A percentile compares a stretch with the other conserved stretches of the same genome.
phyloP scores from a whole-genome alignment of 495 filamentous ascomycete genomes.

The Penicillium argentinense region DNA sequence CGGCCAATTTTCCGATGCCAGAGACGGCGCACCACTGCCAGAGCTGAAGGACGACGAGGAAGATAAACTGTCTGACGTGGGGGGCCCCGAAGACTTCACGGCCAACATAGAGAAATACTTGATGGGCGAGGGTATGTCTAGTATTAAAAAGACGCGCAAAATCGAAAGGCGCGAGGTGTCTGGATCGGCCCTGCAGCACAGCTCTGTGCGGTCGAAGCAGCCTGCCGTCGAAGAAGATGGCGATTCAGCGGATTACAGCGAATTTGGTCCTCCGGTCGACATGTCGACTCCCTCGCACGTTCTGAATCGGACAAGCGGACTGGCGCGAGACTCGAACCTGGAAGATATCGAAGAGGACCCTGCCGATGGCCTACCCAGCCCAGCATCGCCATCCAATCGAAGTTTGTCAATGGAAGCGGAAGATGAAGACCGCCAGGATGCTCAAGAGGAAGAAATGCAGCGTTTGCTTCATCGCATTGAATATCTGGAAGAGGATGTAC shows the following conservation, averaged over 20 bases:
- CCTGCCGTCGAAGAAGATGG: slow-evolving; percentile 37
- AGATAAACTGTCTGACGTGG: slow-evolving; percentile 44
- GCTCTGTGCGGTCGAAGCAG: slow-evolving; percentile 23
- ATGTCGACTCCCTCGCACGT: slow-evolving; percentile 51
- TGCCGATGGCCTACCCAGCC: slow-evolving; percentile 24
- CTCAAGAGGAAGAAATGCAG: slow-evolving; percentile 21
- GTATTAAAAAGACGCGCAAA: slow-evolving; percentile 14
- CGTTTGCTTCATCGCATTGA: slow-evolving; percentile 36
- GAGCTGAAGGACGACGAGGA: slow-evolving; percentile 32
- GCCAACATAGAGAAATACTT: slow-evolving; percentile 51
- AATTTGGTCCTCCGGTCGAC: slow-evolving; percentile 47
- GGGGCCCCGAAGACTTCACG: slow-evolving; percentile 55
- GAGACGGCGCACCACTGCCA: slow-evolving; percentile 28
- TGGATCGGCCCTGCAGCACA: slow-evolving; percentile 13
- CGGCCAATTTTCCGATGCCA: slow-evolving; percentile 30
- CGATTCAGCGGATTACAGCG: slow-evolving; percentile 42
- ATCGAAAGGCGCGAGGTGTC: slow-evolving; percentile 15
- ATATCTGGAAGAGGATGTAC: slow-evolving; percentile 34
- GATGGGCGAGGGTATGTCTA: slow-evolving; percentile 35
- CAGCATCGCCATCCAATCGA: slow-evolving; percentile 33
- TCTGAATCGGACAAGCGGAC: slow-evolving; percentile 28
- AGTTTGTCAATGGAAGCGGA: slow-evolving; percentile 19
- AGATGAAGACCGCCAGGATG: slow-evolving; percentile 8
- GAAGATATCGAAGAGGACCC: slow-evolving; percentile 45
- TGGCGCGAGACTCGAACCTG: slow-evolving; percentile 36